These are phyloP conservation scores for Solanum okadae DNA, from an alignment of 257 asterid species.

Conservation along the genomic window DNA sequence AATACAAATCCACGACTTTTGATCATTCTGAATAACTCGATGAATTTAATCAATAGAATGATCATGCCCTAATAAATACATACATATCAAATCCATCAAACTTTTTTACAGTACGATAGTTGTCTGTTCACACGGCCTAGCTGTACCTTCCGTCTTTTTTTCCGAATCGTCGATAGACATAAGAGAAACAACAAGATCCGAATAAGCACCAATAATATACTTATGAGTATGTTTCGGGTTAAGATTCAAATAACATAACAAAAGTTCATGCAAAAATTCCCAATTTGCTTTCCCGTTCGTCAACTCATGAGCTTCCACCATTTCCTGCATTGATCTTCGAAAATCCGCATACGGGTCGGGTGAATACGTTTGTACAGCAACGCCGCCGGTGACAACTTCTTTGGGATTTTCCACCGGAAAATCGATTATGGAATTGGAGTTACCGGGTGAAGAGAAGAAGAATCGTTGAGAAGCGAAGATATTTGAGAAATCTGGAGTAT, in stretches of 20 bases:
- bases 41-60: rapidly evolving
- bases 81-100: neutral
- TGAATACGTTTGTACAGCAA: conserved; percentile 51
- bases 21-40: neutral
- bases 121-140: neutral
- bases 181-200: conserved; percentile 57
- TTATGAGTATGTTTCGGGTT: conserved; percentile 70
- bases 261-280: conserved; percentile 67
- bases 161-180: conserved; percentile 4
- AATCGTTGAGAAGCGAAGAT: conserved; percentile 72
- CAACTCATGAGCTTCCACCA: conserved; percentile 49
- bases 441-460: conserved; percentile 77
- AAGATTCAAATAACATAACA: conserved; percentile 46
- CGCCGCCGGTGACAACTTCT: conserved; percentile 34
- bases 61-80: neutral
- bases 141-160: neutral
- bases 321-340: conserved; percentile 65
- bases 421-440: conserved; percentile 60
- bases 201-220: conserved; percentile 51
- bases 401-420: conserved; percentile 1
- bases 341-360: conserved; percentile 70
- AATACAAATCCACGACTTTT: neutral
- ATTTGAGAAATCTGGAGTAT: conserved; percentile 48
- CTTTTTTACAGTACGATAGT: neutral
- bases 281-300: conserved; percentile 28